Conservation (phyloP, 2,329 filamentous ascomycete species). For the Truncatella angustata region DNA sequence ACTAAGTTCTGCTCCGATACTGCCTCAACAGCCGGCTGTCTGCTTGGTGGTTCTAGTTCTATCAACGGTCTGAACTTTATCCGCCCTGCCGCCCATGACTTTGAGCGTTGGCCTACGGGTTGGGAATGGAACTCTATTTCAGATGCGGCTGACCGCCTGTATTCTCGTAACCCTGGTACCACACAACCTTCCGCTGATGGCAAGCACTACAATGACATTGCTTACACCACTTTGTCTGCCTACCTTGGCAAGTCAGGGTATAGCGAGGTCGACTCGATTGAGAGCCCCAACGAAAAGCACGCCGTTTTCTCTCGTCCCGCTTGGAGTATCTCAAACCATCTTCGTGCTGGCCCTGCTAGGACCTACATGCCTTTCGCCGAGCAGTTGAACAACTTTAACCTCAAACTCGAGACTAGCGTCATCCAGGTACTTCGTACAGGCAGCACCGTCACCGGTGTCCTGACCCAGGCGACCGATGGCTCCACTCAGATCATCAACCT, state of each 20-base stretch:
- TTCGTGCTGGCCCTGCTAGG: not conserved
- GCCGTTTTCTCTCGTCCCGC: constrained; percentile 1
- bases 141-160: constrained; percentile 1
- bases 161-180: constrained; percentile 2
- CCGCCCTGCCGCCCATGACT: not conserved
- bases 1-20: constrained; percentile 6
- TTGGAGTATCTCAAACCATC: constrained; percentile 6
- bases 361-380: constrained; percentile 6
- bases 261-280: constrained; percentile 1
- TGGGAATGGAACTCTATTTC: not conserved
- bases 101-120: constrained; percentile 1
- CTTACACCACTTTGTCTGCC: constrained; percentile 1
- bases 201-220: constrained; percentile 4
- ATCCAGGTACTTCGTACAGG: constrained; percentile 2
- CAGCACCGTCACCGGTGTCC: constrained; percentile 6
- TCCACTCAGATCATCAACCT: constrained; percentile 5
- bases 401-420: constrained; percentile 3
- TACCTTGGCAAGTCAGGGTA: not conserved
- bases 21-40: constrained; percentile 1
- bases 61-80: constrained; percentile 5
- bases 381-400: not conserved
- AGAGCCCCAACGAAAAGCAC: constrained; percentile 5
- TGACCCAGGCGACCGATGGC: not conserved
- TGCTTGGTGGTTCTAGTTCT: constrained; percentile 4
- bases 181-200: not conserved